Evolutionary conservation across 805 yeast species (phyloP).

Genomic region (Ogataea allantospora): DNA sequence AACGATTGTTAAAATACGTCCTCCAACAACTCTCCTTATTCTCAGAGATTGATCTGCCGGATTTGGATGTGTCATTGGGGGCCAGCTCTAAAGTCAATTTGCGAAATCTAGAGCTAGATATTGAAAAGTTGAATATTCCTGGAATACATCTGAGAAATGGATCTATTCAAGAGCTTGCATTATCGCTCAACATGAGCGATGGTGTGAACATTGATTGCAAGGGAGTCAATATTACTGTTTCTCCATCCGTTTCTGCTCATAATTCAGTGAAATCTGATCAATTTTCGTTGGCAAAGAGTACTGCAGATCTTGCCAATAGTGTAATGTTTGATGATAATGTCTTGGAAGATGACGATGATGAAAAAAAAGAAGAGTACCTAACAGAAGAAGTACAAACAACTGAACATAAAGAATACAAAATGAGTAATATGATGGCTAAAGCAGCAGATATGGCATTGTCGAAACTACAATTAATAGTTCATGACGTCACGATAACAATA

Average conservation of each 20-base stretch:
- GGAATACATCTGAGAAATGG: constrained; percentile 66
- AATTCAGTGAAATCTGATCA: constrained; percentile 31
- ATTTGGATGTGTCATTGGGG: constrained; percentile 76
- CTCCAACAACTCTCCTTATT: constrained; percentile 79
- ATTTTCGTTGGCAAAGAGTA: constrained; percentile 66
- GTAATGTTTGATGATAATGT: constrained; percentile 45
- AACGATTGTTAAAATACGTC: constrained; percentile 74
- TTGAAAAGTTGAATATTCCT: constrained; percentile 66
- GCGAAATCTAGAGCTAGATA: constrained; percentile 66
- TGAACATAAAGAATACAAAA: constrained; percentile 30
- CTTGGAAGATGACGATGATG: constrained; percentile 33
- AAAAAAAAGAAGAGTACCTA: constrained; percentile 15
- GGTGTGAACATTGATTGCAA: constrained; percentile 64
- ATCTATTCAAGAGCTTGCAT: constrained; percentile 48
- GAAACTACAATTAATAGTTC: constrained; percentile 51
- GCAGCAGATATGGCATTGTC: constrained; percentile 70
- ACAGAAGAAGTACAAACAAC: constrained; percentile 1
- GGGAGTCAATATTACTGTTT: constrained; percentile 51
- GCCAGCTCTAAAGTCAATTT: constrained; percentile 47
- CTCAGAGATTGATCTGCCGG: constrained; percentile 71
- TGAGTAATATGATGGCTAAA: constrained; percentile 56
- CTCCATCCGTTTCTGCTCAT: constrained; percentile 30
- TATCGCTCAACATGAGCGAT: constrained; percentile 64
- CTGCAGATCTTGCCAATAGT: constrained; percentile 69
- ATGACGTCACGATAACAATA: constrained; percentile 46